These are phyloP conservation scores for Chlamydomonas sp. DNA, from an alignment of 139 green algal species.

Conservation along the genomic window DNA sequence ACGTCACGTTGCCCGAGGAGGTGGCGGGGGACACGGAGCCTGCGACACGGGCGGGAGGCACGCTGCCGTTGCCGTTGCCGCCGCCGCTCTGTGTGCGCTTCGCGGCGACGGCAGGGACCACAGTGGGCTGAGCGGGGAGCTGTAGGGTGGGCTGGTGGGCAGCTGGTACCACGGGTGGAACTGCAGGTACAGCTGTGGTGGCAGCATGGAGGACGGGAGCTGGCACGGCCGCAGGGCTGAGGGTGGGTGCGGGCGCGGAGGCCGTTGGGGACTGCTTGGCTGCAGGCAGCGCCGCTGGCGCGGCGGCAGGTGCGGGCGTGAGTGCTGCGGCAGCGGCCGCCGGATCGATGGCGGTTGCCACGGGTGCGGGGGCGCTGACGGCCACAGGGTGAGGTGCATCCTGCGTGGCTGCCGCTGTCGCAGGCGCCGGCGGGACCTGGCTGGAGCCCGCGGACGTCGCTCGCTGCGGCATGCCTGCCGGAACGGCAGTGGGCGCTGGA, in stretches of 20 bases:
- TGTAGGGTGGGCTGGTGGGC: too few species aligned
- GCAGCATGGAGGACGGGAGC: neutral
- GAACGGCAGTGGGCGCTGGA: neutral
- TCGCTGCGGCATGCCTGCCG: neutral
- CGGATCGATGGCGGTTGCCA: neutral
- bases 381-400: too few species aligned
- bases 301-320: neutral
- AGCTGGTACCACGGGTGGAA: neutral
- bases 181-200: neutral
- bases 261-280: neutral
- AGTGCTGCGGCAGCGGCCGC: too few species aligned
- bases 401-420: too few species aligned
- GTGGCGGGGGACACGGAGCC: neutral
- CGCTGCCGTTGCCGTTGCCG: neutral
- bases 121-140: too few species aligned
- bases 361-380: too few species aligned
- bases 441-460: neutral
- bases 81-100: constrained; percentile 10
- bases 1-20: neutral
- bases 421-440: neutral
- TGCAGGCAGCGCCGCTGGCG: neutral
- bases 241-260: neutral
- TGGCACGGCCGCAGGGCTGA: neutral
- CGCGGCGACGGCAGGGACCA: neutral
- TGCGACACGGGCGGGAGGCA: neutral